Percentiles rank a stretch among this genome's conserved stretches.
Evolutionary conservation across 768 basidiomycete genomes (phyloP).

Genomic region (Collybiopsis confluens): DNA sequence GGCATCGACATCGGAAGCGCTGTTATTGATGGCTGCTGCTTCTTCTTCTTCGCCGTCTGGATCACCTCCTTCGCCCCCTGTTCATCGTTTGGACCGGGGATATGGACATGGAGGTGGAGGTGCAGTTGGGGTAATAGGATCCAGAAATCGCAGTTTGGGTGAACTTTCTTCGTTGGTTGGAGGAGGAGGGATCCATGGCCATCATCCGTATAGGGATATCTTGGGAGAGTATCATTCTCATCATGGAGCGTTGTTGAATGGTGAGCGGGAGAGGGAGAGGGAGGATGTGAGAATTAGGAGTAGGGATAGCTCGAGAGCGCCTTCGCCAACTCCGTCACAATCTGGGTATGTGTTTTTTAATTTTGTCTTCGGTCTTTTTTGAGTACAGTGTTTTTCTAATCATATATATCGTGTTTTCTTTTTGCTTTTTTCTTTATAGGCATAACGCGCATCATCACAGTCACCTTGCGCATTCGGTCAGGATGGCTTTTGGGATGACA

Average conservation of each 20-base stretch:
- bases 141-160: neutral
- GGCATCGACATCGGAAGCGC: neutral
- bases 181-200: neutral
- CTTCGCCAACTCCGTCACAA: slow-evolving; percentile 51
- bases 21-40: too few species aligned
- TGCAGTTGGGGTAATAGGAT: neutral
- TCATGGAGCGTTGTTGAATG: neutral
- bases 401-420: neutral
- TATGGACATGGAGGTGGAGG: neutral
- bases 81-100: neutral
- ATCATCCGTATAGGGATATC: slow-evolving; percentile 5
- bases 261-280: slow-evolving; percentile 1
- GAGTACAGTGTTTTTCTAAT: neutral
- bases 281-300: slow-evolving; percentile 18
- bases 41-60: slow-evolving; percentile 41
- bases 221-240: slow-evolving; percentile 2
- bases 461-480: slow-evolving; percentile 79
- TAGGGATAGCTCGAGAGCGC: slow-evolving; percentile 54
- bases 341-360: neutral
- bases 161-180: neutral
- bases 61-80: slow-evolving; percentile 14
- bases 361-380: neutral
- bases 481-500: slow-evolving; percentile 89
- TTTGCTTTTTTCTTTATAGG: slow-evolving; percentile 14
- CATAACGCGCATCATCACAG: slow-evolving; percentile 35